phyloP scores from a whole-genome alignment of 257 asterid genomes.

The Solanum acaule region DNA sequence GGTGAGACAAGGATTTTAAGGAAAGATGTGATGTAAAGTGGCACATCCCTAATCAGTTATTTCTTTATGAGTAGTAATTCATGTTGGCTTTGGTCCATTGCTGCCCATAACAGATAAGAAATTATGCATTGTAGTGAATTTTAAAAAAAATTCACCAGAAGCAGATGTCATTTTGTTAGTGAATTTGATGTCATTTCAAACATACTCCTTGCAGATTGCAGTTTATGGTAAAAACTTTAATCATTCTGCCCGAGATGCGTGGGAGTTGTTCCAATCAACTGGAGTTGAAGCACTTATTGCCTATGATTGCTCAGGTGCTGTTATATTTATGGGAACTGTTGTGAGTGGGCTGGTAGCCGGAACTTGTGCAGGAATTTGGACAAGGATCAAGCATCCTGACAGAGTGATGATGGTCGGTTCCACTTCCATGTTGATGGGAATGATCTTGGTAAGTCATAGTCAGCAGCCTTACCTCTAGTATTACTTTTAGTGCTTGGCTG shows the following conservation, averaged over 20 bases:
- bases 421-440: conserved; percentile 91
- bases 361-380: conserved; percentile 77
- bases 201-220: conserved; percentile 54
- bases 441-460: conserved; percentile 65
- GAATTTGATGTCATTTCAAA: background rate
- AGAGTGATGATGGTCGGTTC: conserved; percentile 85
- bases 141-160: background rate
- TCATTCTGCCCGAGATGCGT: conserved; percentile 93
- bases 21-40: background rate
- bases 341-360: conserved; percentile 85
- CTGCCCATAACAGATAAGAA: background rate
- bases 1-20: background rate
- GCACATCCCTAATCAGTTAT: background rate
- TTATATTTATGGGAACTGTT: conserved; percentile 76
- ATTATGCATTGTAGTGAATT: background rate
- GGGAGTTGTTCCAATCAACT: conserved; percentile 96
- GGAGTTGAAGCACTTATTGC: conserved; percentile 96
- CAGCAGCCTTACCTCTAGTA: background rate
- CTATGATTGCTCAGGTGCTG: conserved; percentile 96
- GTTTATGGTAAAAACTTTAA: conserved; percentile 91
- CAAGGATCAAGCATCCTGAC: conserved; percentile 65
- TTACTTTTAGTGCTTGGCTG: background rate
- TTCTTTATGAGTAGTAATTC: background rate
- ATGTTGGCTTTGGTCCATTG: background rate
- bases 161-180: background rate